Percentiles rank a stretch among this genome's conserved stretches.
Conservation (phyloP, 75 land plant genomes). For the Pseudotsuga menziesii region DNA sequence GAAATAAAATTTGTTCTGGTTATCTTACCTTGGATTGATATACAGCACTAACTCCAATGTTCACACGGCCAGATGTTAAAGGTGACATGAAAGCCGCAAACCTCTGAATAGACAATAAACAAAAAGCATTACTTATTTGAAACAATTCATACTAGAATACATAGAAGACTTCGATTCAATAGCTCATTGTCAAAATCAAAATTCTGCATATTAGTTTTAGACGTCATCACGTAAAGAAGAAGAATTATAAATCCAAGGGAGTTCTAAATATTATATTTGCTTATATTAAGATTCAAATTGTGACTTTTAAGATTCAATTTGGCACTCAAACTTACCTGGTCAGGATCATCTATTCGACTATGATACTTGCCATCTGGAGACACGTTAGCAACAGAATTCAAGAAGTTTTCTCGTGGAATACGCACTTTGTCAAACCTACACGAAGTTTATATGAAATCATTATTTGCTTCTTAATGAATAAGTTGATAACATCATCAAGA, state of each 20-base stretch:
- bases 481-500: background rate
- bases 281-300: background rate
- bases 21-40: constrained; percentile 64
- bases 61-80: constrained; percentile 86
- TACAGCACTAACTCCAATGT: constrained; percentile 63
- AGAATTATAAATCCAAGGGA: too few relatives aligned
- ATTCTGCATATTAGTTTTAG: background rate
- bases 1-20: background rate
- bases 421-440: constrained; percentile 90
- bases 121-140: constrained; percentile 1
- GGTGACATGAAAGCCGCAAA: constrained; percentile 97
- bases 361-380: constrained; percentile 76
- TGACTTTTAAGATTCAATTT: background rate
- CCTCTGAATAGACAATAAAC: constrained; percentile 45
- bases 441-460: constrained; percentile 4
- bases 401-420: constrained; percentile 83
- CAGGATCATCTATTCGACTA: constrained; percentile 80
- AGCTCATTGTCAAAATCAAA: background rate
- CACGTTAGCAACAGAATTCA: constrained; percentile 96
- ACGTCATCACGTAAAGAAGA: background rate
- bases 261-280: too few relatives aligned
- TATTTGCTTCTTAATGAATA: background rate
- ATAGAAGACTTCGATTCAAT: background rate
- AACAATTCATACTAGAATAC: background rate
- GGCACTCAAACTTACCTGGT: constrained; percentile 50